Evolutionary conservation across 2,329 filamentous ascomycete species (phyloP).

Genomic region (Penicillium psychrosexuale): DNA sequence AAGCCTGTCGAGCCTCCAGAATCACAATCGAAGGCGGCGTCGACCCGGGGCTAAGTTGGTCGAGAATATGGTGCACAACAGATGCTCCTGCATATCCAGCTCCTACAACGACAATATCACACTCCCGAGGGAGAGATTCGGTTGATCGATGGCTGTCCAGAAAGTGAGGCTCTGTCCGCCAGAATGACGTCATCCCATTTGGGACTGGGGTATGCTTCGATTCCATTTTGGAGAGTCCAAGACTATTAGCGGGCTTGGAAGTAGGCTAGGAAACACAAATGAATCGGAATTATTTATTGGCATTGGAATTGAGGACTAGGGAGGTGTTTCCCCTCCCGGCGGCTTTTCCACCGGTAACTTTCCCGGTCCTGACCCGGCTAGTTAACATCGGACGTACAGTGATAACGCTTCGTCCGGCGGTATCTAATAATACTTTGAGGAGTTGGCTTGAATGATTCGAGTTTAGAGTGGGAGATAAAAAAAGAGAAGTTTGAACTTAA

Average conservation of each 20-base stretch:
- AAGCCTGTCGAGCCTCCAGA: conserved; percentile 41
- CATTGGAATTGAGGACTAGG: too few species aligned
- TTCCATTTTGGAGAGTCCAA: conserved; percentile 10
- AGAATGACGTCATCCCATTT: conserved; percentile 39
- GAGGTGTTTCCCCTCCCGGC: not conserved
- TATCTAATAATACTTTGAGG: not conserved
- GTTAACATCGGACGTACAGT: not conserved
- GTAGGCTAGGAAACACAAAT: not conserved
- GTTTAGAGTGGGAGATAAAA: not conserved
- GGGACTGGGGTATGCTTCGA: conserved; percentile 17
- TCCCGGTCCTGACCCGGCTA: not conserved
- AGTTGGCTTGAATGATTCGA: too few species aligned
- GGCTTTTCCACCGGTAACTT: conserved; percentile 3
- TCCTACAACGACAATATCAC: conserved; percentile 48
- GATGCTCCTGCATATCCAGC: conserved; percentile 46
- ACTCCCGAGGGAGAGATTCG: conserved; percentile 34
- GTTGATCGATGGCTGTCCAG: conserved; percentile 45
- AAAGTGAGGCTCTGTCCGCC: conserved; percentile 41
- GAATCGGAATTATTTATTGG: not conserved
- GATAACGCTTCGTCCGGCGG: not conserved
- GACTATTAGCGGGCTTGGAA: not conserved
- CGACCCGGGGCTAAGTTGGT: conserved; percentile 14
- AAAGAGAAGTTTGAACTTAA: not conserved
- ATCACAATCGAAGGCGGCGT: conserved; percentile 35
- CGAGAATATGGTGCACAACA: conserved; percentile 41